Conservation (phyloP, 305 asterid species). For the Fraxinus nigra region DNA sequence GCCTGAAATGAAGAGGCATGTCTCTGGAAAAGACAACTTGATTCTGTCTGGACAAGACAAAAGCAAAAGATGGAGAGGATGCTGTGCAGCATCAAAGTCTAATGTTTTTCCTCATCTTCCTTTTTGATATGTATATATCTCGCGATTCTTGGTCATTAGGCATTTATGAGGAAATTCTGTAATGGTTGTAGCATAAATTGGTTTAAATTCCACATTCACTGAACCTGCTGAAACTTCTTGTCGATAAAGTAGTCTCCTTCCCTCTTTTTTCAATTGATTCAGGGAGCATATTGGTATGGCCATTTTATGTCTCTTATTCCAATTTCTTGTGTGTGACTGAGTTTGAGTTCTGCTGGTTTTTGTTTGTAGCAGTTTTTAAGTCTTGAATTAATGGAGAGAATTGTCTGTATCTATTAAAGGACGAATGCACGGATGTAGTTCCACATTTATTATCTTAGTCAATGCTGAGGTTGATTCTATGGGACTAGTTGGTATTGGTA, state of each 20-base stretch:
- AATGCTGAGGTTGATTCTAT: constrained; percentile 58
- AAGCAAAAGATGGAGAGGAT: constrained; percentile 7
- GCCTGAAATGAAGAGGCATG: constrained; percentile 1
- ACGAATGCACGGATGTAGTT: constrained; percentile 77
- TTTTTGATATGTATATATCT: not conserved
- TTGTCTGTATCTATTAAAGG: constrained; percentile 40
- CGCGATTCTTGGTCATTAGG: not conserved
- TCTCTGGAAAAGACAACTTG: not conserved
- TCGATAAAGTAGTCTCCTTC: not conserved
- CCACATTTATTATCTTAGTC: constrained; percentile 53
- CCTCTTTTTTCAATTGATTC: not conserved
- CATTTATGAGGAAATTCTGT: constrained; percentile 5
- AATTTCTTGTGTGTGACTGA: constrained; percentile 9
- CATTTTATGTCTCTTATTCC: constrained; percentile 8
- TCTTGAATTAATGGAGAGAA: constrained; percentile 42
- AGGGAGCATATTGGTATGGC: not conserved
- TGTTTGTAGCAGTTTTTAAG: constrained; percentile 31
- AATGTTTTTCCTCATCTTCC: not conserved
- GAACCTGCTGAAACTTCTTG: constrained; percentile 10
- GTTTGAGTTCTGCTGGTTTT: constrained; percentile 19
- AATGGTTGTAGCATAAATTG: not conserved
- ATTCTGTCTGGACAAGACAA: not conserved
- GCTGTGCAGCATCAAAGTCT: not conserved
- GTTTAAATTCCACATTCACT: not conserved
- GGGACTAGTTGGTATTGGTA: constrained; percentile 50